These are phyloP conservation scores for Cylindrotheca closterium DNA, from an alignment of 108 stramenopile genomes.

Conservation along the genomic window DNA sequence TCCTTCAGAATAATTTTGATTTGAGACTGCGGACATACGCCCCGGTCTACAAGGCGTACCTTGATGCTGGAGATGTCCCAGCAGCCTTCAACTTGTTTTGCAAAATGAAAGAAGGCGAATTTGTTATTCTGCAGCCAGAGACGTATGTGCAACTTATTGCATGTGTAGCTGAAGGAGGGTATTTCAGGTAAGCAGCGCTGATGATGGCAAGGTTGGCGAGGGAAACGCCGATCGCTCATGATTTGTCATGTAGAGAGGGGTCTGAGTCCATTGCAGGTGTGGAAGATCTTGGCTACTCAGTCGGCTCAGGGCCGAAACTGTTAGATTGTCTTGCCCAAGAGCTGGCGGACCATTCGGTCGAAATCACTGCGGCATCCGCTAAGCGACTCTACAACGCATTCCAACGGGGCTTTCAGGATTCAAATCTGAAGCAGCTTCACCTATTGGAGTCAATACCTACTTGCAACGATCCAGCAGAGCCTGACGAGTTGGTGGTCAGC, in stretches of 20 bases:
- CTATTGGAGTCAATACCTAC: conserved; percentile 50
- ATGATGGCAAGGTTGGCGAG: too few species aligned
- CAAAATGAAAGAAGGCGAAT: conserved; percentile 50
- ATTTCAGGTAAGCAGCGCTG: conserved; percentile 36
- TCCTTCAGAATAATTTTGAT: conserved; percentile 30
- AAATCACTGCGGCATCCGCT: conserved; percentile 74
- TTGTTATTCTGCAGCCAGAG: conserved; percentile 66
- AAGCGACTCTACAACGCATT: conserved; percentile 74
- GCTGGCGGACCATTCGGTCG: conserved; percentile 70
- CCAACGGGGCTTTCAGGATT: conserved; percentile 40
- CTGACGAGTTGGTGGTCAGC: conserved; percentile 57
- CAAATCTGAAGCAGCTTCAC: conserved; percentile 45
- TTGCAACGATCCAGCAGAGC: conserved; percentile 36
- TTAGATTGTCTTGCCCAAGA: conserved; percentile 72
- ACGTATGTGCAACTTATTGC: conserved; percentile 68
- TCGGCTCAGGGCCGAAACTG: conserved; percentile 50
- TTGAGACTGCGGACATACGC: conserved; percentile 74
- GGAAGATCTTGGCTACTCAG: conserved; percentile 40
- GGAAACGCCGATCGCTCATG: too few species aligned
- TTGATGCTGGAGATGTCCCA: conserved; percentile 52
- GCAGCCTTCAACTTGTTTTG: conserved; percentile 61
- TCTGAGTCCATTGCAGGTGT: conserved; percentile 42
- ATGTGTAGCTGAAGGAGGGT: conserved; percentile 69
- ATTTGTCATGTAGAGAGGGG: not conserved
- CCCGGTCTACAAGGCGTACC: conserved; percentile 64